Evolutionary conservation across 352 stramenopile species (phyloP).

Genomic region (Phytophthora multivora): DNA sequence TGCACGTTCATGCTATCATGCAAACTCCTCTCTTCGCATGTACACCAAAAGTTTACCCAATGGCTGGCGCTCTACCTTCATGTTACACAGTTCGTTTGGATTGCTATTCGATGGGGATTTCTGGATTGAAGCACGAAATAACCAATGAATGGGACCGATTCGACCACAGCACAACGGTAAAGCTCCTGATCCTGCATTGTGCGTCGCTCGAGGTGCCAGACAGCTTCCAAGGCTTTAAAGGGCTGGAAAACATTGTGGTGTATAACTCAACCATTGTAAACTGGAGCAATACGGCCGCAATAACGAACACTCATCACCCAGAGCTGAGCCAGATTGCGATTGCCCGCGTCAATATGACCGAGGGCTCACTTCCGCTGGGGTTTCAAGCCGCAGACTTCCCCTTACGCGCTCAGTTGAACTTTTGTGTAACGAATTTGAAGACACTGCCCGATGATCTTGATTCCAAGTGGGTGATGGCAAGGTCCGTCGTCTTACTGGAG

Average conservation of each 20-base stretch:
- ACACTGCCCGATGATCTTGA: slow-evolving; percentile 40
- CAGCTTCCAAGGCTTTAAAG: slow-evolving; percentile 31
- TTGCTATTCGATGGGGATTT: slow-evolving; percentile 27
- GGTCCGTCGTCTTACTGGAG: slow-evolving; percentile 3
- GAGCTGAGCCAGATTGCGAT: slow-evolving; percentile 34
- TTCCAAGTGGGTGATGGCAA: slow-evolving; percentile 25
- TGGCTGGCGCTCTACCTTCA: slow-evolving; percentile 29
- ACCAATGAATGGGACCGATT: slow-evolving; percentile 17
- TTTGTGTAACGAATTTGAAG: slow-evolving; percentile 39
- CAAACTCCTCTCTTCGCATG: slow-evolving; percentile 19
- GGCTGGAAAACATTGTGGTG: slow-evolving; percentile 32
- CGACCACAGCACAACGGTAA: slow-evolving; percentile 26
- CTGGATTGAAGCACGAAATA: slow-evolving; percentile 15
- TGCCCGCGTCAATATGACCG: slow-evolving; percentile 33
- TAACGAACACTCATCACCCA: slow-evolving; percentile 36
- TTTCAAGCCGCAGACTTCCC: slow-evolving; percentile 41
- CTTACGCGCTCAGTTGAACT: slow-evolving; percentile 21
- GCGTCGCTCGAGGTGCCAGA: slow-evolving; percentile 36
- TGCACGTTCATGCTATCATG: slow-evolving; percentile 25
- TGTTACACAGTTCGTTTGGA: slow-evolving; percentile 42
- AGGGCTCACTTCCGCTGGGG: slow-evolving; percentile 32
- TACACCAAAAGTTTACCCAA: slow-evolving; percentile 28
- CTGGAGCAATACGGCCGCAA: slow-evolving; percentile 27
- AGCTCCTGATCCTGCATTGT: slow-evolving; percentile 38
- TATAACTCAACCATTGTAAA: slow-evolving; percentile 44